Base-by-base conservation (phyloP, 2,329 filamentous ascomycete species). In the Xylaria sp. region DNA sequence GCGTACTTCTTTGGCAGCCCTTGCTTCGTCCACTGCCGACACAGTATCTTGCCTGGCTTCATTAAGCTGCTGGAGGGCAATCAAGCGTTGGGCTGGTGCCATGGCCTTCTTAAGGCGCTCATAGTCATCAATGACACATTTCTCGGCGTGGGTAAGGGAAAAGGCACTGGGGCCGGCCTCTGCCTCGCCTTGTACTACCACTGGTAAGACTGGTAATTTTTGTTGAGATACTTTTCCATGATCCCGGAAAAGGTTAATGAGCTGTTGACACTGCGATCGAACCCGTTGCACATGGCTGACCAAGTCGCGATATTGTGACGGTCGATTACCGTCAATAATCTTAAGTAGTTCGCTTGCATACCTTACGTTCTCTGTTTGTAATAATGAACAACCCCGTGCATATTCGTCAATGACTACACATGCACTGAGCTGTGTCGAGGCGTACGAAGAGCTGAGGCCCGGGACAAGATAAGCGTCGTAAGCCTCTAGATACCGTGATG, bases 131-230 rank as follows among this genome's bases (percentile, higher is more conserved):
- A 83, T 87, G 48, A 97, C 84, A 54, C 96, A 91, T 76, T 92
- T 95, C 68, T 98, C 93, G 0, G 93, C 95, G 68, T 94, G 92
- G 0, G 84, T 79, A 53, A 98, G 85, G 1, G 93, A 96, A 75
- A 99, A 99, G 6, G 95, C 94, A 70, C 88, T 94, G 9, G 94
- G 93, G 0, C 95, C 94, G 35, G 95, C 94, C 72, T 96, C 91
- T 4, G 90, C 83, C 72, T 98, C 94, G 29, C 95, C 95, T 77
- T 99, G 95, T 8, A 97, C 94, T 17, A 99, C 87, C 2, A 96
- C 92, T 21, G 95, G 92, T 47, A 98, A 84, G 4, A 84, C 84
- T 1, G 96, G 94, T 40, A 98, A 80, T 72, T 89, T 91, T 64
- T 84, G 83, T 49, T 87, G 84, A 21, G 90, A 85, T 1, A 96